Evolutionary conservation across 495 filamentous ascomycete genomes (phyloP).

Genomic region (Annulohypoxylon moriforme): DNA sequence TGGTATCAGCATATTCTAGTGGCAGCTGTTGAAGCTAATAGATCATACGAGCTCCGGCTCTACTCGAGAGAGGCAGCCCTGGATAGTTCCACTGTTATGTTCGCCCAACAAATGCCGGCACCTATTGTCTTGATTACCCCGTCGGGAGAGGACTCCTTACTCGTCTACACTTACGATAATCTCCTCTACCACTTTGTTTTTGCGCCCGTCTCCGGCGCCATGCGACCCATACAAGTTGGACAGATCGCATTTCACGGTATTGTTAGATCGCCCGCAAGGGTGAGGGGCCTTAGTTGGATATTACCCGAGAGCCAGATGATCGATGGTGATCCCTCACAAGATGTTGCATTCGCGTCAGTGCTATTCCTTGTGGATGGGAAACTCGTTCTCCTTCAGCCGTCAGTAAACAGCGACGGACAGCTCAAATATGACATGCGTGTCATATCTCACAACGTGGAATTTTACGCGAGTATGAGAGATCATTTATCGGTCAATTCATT

Average conservation of each 20-base stretch:
- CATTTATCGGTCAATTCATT: constrained; percentile 64
- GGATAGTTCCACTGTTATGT: constrained; percentile 75
- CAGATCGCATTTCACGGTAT: constrained; percentile 98
- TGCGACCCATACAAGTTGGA: constrained; percentile 89
- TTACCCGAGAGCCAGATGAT: constrained; percentile 89
- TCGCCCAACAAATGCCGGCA: constrained; percentile 79
- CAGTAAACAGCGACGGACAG: constrained; percentile 76
- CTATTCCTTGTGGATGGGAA: constrained; percentile 96
- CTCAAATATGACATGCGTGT: constrained; percentile 99
- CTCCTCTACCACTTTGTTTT: constrained; percentile 95
- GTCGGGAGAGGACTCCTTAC: constrained; percentile 91
- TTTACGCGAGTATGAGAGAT: constrained; percentile 91
- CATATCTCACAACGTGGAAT: constrained; percentile 94
- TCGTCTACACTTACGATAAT: constrained; percentile 98
- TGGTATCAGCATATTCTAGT: constrained; percentile 98
- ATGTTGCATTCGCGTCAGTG: constrained; percentile 93
- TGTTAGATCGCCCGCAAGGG: constrained; percentile 89
- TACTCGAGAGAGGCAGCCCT: constrained; percentile 89
- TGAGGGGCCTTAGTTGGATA: constrained; percentile 95
- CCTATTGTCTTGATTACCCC: constrained; percentile 87
- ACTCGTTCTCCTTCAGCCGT: constrained; percentile 90
- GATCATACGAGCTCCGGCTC: constrained; percentile 86
- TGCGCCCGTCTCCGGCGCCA: constrained; percentile 69
- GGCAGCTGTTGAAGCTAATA: constrained; percentile 88
- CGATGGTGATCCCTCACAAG: constrained; percentile 93